Base-by-base conservation (phyloP, 2,329 filamentous ascomycete genomes). In the Sarocladium oryzae region DNA sequence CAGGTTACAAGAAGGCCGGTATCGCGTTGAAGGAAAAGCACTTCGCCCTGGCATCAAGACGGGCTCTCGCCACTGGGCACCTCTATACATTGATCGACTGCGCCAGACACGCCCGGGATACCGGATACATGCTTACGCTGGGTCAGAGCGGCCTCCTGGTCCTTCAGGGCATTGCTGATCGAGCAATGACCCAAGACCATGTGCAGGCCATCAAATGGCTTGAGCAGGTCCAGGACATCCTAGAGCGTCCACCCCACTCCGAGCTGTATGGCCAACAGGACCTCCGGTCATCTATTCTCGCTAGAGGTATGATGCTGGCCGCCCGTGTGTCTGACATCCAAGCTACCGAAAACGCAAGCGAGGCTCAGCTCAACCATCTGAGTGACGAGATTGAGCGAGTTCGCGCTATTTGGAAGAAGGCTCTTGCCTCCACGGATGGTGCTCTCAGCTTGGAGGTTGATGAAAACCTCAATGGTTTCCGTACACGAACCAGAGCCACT, bases 1-100 rank as follows among this genome's bases (percentile, higher is more conserved):
- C 77, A 52, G 79, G 78, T 45, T 69, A 74, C 58, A 61, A 66
- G 53, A 69, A 72, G 53, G 69, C 72, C 30, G 61, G 66, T 26
- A 69, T 71, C 55, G 65, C 61, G 52, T 60, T 79, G 21, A 55
- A 57, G 20, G 48, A 53, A 2, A 21, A 51, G 10, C 62, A 74
- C 57, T 68, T 65, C 55, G 60, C 59, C 49, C 69, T 67, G 60
- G 63, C 78, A 46, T 57, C 74, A 30, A 69, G 76, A 11, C 53
- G 64, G 36, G 70, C 73, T 6, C 70, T 69, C 49, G 20, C 51
- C 24, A 63, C 63, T 49, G 74, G 71, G 37, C 68, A 69, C 52
- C 63, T 78, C 35, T 68, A 66, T 59, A 57, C 69, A 11, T 62
- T 81, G 30, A 69, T 82, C 56, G 75, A 81, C 54, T 73, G 72